These are phyloP conservation scores for Wallacemonas collosoma DNA, from an alignment of 208 protist genomes.

Conservation along the genomic window DNA sequence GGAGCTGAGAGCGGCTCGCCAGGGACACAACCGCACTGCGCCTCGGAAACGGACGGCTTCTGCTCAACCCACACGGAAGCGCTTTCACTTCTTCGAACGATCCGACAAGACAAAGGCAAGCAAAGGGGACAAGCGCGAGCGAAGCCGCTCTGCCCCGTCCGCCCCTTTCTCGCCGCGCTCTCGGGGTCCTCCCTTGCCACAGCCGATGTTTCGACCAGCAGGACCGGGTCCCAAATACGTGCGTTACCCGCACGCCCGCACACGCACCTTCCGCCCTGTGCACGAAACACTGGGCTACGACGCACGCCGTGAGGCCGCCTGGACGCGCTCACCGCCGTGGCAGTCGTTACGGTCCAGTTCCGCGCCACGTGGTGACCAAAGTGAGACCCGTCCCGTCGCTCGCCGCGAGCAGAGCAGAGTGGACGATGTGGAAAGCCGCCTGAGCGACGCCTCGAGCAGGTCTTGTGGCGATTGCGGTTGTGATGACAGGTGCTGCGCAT, in stretches of 20 bases:
- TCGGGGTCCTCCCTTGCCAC: background rate
- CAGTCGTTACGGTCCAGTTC: background rate
- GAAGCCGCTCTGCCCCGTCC: no score
- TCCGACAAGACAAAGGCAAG: no score
- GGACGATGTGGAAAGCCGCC: no score
- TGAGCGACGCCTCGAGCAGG: background rate
- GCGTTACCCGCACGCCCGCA: constrained; percentile 4
- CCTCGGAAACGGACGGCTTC: no score
- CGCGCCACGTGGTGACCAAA: no score
- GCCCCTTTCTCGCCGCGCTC: background rate
- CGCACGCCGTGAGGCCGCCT: background rate
- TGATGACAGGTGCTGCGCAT: background rate
- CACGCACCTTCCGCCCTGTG: constrained; percentile 5
- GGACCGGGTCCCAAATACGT: constrained; percentile 6
- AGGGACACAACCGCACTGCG: no score
- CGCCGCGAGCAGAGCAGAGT: no score
- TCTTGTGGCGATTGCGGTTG: background rate
- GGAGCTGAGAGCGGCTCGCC: no score
- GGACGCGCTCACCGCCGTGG: background rate
- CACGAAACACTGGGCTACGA: constrained; percentile 11
- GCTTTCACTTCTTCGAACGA: no score
- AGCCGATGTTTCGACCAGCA: background rate
- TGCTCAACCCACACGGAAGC: no score
- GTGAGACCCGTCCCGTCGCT: no score
- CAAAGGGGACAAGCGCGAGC: no score